phyloP scores from a whole-genome alignment of 1,139 yeast genomes.

The Debaryomyces fabryi region DNA sequence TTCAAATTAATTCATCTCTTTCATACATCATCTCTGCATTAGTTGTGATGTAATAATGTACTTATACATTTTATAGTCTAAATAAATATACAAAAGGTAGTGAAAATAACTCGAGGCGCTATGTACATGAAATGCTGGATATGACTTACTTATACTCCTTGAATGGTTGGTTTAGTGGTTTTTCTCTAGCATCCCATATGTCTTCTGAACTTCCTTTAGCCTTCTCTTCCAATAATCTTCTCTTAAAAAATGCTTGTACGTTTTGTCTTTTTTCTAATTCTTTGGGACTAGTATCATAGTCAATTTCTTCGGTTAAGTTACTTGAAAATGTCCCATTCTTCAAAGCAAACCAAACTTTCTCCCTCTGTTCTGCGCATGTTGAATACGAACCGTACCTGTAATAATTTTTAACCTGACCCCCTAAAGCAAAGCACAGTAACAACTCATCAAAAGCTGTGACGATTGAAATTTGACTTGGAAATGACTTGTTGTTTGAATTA shows the following conservation, averaged over 20 bases:
- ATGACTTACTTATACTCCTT: constrained; percentile 16
- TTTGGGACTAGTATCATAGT: constrained; percentile 40
- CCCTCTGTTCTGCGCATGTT: constrained; percentile 68
- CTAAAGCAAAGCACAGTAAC: constrained; percentile 82
- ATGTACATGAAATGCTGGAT: neutral
- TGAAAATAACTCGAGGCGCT: neutral
- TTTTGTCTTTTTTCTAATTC: constrained; percentile 53
- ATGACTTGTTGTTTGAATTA: constrained; percentile 33
- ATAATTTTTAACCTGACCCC: constrained; percentile 82
- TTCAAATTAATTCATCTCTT: constrained; percentile 6
- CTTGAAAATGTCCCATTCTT: constrained; percentile 45
- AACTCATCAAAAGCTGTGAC: constrained; percentile 86
- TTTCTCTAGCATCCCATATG: constrained; percentile 66
- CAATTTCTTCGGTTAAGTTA: constrained; percentile 21
- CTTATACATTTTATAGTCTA: constrained; percentile 4
- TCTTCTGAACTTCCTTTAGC: constrained; percentile 77
- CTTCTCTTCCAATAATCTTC: constrained; percentile 60
- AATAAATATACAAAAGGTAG: neutral
- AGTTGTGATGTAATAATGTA: constrained; percentile 1
- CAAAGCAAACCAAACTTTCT: constrained; percentile 81
- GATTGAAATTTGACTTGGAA: constrained; percentile 41
- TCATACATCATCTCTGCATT: neutral
- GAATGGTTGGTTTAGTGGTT: constrained; percentile 31
- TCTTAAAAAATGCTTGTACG: constrained; percentile 73
- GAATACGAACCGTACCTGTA: constrained; percentile 81